Conservation (phyloP, 1,139 yeast genomes). For the Tardiomyces depauwii region DNA sequence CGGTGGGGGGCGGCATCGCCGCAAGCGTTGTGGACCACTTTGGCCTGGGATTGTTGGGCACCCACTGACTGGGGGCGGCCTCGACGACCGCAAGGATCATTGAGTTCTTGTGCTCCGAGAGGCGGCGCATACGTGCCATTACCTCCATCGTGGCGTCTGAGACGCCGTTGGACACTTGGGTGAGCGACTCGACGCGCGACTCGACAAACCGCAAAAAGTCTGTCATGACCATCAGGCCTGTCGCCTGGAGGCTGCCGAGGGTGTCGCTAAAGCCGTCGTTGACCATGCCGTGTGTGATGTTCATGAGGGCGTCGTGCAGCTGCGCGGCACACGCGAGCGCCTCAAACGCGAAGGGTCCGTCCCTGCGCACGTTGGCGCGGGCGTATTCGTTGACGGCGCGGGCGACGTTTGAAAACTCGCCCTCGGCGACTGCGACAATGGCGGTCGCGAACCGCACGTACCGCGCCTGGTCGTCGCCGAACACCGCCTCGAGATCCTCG, state of each 20-base stretch:
- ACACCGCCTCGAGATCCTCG: conserved; percentile 12
- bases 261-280: conserved; percentile 12
- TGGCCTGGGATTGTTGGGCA: conserved; percentile 29
- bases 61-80: conserved; percentile 57
- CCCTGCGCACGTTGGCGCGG: conserved; percentile 13
- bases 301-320: conserved; percentile 1
- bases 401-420: conserved; percentile 26
- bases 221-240: conserved; percentile 36
- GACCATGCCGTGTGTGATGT: conserved; percentile 8
- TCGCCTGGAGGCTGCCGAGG: conserved; percentile 12
- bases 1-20: conserved; percentile 16
- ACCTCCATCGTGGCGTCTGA: conserved; percentile 59
- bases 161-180: conserved; percentile 49
- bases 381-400: conserved; percentile 23
- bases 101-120: conserved; percentile 52
- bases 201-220: conserved; percentile 51
- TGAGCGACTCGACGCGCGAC: conserved; percentile 33
- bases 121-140: conserved; percentile 48
- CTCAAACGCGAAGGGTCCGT: conserved; percentile 18
- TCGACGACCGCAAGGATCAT: conserved; percentile 40
- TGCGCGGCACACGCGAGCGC: conserved; percentile 15
- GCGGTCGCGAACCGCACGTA: conserved; percentile 6
- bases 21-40: not conserved
- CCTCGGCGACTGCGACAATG: conserved; percentile 27
- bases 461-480: conserved; percentile 9